Evolutionary conservation across 768 basidiomycete genomes (phyloP).

Genomic region (Boletus rubescentipes): DNA sequence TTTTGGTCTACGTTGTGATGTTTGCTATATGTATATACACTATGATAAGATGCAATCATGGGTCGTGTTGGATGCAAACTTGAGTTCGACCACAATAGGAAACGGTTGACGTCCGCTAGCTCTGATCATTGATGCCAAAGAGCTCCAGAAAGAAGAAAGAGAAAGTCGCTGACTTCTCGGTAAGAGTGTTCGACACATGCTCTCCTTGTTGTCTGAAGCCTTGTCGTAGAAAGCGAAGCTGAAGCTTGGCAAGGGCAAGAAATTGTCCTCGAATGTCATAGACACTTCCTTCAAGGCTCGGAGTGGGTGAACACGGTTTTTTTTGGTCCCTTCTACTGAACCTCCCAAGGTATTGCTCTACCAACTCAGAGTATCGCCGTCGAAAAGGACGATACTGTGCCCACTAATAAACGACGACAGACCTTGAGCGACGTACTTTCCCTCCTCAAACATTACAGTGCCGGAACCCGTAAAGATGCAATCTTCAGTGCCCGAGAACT

Average conservation of each 20-base stretch:
- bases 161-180: constrained; percentile 85
- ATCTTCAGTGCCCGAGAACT: constrained; percentile 72
- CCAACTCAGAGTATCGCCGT: constrained; percentile 77
- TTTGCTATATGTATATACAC: constrained; percentile 6
- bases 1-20: not conserved
- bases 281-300: constrained; percentile 96
- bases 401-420: constrained; percentile 75
- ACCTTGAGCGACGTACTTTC: constrained; percentile 73
- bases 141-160: constrained; percentile 84
- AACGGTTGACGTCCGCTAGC: not conserved
- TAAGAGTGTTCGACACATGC: constrained; percentile 30
- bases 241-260: constrained; percentile 95
- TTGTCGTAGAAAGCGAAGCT: constrained; percentile 83
- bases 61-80: not conserved
- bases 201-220: not conserved
- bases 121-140: constrained; percentile 64
- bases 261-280: constrained; percentile 75
- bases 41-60: not conserved
- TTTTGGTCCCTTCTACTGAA: constrained; percentile 7
- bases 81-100: constrained; percentile 4
- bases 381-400: constrained; percentile 53
- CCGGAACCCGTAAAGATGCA: constrained; percentile 75
- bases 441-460: constrained; percentile 83
- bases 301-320: constrained; percentile 51
- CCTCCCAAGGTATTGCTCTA: constrained; percentile 73